Conservation (phyloP, 768 basidiomycete species). For the Podaxis sp. region DNA sequence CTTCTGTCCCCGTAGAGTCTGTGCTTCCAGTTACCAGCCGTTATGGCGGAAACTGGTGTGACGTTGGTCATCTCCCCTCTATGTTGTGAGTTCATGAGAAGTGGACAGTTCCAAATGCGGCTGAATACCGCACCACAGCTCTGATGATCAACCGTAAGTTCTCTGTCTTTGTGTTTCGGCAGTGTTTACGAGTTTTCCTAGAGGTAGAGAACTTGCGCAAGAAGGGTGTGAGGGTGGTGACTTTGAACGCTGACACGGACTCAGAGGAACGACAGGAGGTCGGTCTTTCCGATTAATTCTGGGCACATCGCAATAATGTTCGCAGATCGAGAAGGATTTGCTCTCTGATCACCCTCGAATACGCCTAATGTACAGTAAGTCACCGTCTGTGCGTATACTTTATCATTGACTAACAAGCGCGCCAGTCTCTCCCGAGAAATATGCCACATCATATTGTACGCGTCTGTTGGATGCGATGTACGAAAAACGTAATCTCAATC, state of each 20-base stretch:
- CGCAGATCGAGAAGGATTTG: conserved; percentile 60
- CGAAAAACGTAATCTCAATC: conserved; percentile 53
- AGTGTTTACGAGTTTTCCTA: conserved; percentile 20
- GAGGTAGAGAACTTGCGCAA: conserved; percentile 60
- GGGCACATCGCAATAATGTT: not conserved
- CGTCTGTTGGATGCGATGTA: conserved; percentile 46
- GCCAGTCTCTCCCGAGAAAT: conserved; percentile 74
- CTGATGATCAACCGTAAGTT: conserved; percentile 74
- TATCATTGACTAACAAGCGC: not conserved
- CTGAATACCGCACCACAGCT: conserved; percentile 35
- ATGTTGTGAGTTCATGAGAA: conserved; percentile 42
- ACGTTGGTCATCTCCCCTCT: conserved; percentile 78
- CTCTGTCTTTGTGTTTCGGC: not conserved
- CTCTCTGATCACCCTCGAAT: conserved; percentile 50
- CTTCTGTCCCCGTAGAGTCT: conserved; percentile 47
- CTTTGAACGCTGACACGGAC: conserved; percentile 65
- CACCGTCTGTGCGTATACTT: too few relatives aligned
- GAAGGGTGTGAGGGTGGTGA: conserved; percentile 51
- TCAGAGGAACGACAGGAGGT: conserved; percentile 53
- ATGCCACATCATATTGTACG: conserved; percentile 52
- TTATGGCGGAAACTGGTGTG: conserved; percentile 62
- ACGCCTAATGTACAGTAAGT: conserved; percentile 70
- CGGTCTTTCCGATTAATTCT: not conserved
- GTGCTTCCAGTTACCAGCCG: conserved; percentile 82
- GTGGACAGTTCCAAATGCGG: not conserved